phyloP scores from a whole-genome alignment of 2,329 filamentous ascomycete species.

The Ustulina deusta region DNA sequence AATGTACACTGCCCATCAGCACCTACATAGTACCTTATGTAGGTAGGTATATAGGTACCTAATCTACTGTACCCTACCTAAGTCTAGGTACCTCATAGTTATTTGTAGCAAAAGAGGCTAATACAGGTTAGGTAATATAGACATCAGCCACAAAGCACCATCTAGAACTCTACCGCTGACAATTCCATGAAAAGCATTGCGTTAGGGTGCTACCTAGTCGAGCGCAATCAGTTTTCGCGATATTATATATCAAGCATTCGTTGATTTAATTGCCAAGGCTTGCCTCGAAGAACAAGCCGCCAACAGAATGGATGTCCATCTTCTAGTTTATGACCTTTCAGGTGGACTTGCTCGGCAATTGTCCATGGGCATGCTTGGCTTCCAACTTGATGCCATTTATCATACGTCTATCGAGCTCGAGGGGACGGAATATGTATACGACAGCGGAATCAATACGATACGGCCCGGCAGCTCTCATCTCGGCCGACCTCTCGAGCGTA shows the following conservation, averaged over 20 bases:
- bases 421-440: slow-evolving; percentile 90
- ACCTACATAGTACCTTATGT: neutral
- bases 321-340: slow-evolving; percentile 85
- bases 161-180: slow-evolving; percentile 21
- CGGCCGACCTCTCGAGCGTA: slow-evolving; percentile 81
- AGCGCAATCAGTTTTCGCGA: neutral
- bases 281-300: neutral
- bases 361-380: slow-evolving; percentile 65
- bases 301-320: slow-evolving; percentile 75
- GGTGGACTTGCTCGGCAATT: slow-evolving; percentile 67
- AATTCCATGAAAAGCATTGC: neutral
- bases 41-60: neutral
- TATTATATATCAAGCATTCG: neutral
- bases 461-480: slow-evolving; percentile 86
- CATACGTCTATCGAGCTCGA: slow-evolving; percentile 91
- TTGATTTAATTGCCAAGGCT: neutral
- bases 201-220: slow-evolving; percentile 4
- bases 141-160: slow-evolving; percentile 23
- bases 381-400: slow-evolving; percentile 89
- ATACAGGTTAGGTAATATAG: slow-evolving; percentile 21
- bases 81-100: no score
- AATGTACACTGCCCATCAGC: neutral
- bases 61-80: neutral
- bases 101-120: slow-evolving; percentile 15
- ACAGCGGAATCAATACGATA: slow-evolving; percentile 86